These are phyloP conservation scores for Hypoxylon rickii DNA, from an alignment of 495 filamentous ascomycete species.

Conservation along the genomic window DNA sequence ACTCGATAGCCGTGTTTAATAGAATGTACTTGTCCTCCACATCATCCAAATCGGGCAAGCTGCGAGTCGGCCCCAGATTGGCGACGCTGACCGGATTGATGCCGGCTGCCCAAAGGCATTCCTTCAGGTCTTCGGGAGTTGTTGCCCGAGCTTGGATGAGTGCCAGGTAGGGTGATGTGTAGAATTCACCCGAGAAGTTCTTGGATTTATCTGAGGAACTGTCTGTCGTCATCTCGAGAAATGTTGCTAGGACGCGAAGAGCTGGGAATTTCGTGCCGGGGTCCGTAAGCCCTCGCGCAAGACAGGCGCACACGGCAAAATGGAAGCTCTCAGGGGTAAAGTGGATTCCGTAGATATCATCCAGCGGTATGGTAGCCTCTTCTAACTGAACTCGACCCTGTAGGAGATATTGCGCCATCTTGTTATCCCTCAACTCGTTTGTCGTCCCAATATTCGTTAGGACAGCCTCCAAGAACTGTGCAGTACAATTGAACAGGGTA, in stretches of 20 bases:
- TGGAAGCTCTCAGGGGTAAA: conserved; percentile 68
- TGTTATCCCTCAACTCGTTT: conserved; percentile 59
- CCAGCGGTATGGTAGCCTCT: conserved; percentile 60
- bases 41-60: conserved; percentile 45
- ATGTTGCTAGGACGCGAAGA: conserved; percentile 60
- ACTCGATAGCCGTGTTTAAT: conserved; percentile 58
- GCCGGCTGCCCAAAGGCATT: conserved; percentile 57
- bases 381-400: conserved; percentile 61
- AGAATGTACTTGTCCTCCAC: conserved; percentile 61
- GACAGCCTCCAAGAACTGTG: conserved; percentile 64
- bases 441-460: conserved; percentile 61
- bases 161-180: conserved; percentile 55
- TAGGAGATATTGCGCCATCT: conserved; percentile 60
- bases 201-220: conserved; percentile 31
- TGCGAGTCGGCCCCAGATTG: conserved; percentile 39
- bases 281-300: conserved; percentile 65
- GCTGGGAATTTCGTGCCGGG: conserved; percentile 59
- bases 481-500: conserved; percentile 65
- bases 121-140: conserved; percentile 52
- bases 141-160: conserved; percentile 53
- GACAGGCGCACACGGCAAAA: conserved; percentile 62
- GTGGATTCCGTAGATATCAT: conserved; percentile 64
- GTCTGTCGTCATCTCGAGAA: conserved; percentile 60
- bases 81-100: conserved; percentile 45
- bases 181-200: conserved; percentile 40